These are phyloP conservation scores for Cryomyces minteri DNA, from an alignment of 495 filamentous ascomycete genomes.

Conservation along the genomic window DNA sequence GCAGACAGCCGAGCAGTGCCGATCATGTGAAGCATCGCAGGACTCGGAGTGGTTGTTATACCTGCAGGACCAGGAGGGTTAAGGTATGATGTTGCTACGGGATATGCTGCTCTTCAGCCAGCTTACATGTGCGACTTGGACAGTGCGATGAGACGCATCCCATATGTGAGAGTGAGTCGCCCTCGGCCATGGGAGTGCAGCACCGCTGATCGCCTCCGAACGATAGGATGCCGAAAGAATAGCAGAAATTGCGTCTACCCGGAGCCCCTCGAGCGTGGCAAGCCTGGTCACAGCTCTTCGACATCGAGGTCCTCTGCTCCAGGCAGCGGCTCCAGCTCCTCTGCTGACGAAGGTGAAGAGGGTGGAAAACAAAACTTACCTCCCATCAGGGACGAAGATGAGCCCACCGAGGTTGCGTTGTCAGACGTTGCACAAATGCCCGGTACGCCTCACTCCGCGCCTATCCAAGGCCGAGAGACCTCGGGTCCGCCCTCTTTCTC, in stretches of 20 bases:
- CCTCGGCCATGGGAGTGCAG: not conserved
- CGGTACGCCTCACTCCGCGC: too few species aligned
- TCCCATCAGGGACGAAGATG: constrained; percentile 50
- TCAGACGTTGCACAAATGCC: constrained; percentile 1
- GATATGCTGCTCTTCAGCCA: too few species aligned
- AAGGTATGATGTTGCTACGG: constrained; percentile 38
- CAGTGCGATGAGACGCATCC: constrained; percentile 79
- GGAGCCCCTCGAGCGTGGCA: constrained; percentile 34
- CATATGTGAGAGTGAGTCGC: constrained; percentile 58
- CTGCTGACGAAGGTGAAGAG: constrained; percentile 33
- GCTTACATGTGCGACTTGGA: not conserved
- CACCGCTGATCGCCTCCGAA: too few species aligned
- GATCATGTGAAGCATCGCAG: constrained; percentile 88
- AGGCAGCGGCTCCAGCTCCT: constrained; percentile 14
- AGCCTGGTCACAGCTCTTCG: constrained; percentile 16
- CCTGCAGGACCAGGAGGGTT: constrained; percentile 73
- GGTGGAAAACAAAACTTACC: constrained; percentile 34
- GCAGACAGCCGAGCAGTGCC: constrained; percentile 22
- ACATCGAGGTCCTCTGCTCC: constrained; percentile 25
- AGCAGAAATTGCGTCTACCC: constrained; percentile 72
- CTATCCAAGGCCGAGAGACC: constrained; percentile 3
- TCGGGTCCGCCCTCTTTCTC: constrained; percentile 16
- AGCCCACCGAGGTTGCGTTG: constrained; percentile 20
- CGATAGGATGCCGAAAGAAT: constrained; percentile 63
- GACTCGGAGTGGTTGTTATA: constrained; percentile 88